phyloP scores from a whole-genome alignment of 2,329 filamentous ascomycete genomes.

The Pleomassaria siparia region DNA sequence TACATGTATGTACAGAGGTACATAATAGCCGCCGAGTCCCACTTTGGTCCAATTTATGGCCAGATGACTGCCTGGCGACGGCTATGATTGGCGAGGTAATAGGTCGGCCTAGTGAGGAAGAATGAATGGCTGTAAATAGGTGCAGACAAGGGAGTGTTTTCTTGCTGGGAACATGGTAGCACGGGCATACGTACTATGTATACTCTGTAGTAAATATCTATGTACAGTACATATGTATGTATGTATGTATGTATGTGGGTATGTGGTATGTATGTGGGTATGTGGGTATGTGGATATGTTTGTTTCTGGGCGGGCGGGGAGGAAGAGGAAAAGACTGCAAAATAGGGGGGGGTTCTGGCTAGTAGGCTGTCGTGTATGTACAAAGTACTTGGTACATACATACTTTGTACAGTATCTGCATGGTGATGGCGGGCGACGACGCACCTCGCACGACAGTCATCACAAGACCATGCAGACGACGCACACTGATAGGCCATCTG shows the following conservation, averaged over 20 bases:
- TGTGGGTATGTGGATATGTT: too few relatives aligned
- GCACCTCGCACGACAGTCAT: slow-evolving; percentile 26
- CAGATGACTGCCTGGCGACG: slow-evolving; percentile 12
- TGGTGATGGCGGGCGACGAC: slow-evolving; percentile 32
- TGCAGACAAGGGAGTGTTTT: slow-evolving; percentile 26
- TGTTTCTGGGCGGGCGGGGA: too few relatives aligned
- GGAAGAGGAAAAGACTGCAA: not conserved
- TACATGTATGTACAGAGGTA: too few relatives aligned
- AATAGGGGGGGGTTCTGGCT: too few relatives aligned
- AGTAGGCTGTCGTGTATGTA: too few relatives aligned
- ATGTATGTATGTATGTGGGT: too few relatives aligned
- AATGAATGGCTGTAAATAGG: slow-evolving; percentile 37
- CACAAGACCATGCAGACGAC: slow-evolving; percentile 24
- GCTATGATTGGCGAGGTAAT: slow-evolving; percentile 22
- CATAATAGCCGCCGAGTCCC: slow-evolving; percentile 40
- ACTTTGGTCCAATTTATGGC: slow-evolving; percentile 32
- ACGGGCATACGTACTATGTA: too few relatives aligned
- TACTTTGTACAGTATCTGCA: slow-evolving; percentile 26
- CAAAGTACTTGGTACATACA: too few relatives aligned
- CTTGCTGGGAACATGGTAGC: slow-evolving; percentile 22
- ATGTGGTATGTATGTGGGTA: too few relatives aligned
- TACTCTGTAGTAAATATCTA: too few relatives aligned
- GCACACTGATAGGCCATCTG: slow-evolving; percentile 27
- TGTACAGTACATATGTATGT: too few relatives aligned
- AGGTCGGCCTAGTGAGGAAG: slow-evolving; percentile 11